Base-by-base conservation (phyloP, 2,329 filamentous ascomycete species). In the Diplodia seriata region DNA sequence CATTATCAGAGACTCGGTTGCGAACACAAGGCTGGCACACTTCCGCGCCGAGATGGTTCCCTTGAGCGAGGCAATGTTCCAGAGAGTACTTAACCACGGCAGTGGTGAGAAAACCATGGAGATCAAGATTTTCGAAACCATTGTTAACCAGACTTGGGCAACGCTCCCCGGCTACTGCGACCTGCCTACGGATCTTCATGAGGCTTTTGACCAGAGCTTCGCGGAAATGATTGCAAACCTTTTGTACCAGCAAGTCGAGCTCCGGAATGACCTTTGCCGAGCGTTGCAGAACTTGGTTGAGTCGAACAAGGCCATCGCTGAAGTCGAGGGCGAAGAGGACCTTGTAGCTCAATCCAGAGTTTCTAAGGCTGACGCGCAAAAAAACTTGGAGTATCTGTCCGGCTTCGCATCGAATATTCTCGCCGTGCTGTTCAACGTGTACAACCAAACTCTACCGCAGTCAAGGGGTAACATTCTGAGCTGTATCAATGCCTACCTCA, bases 381-480 rank as follows among this genome's bases (percentile, higher is more conserved):
- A 90, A 79, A 97, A 97, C 76, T 81, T 98, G 49, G 83, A 88
- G n/a, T 90, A 97, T 76, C 84, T 99, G 14, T 89, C 92, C 18
- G 83, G 83, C 0, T 94, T 95, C 75, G 86, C 94, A 1, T 90
- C 90, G 69, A 98, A 98, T 74, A 87, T 99, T 80, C 87, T 99
- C 51, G 94, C 95, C 7, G 94, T 98, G 0, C 83, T 99, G n/a
- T 98, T 99, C 85, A 99, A 99, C 76, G 94, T 99, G 54, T 99
- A 99, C 82, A 97, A 92, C 71, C 92, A 97, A 79, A 99, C 95
- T 0, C 85, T 99, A 31, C 94, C 95, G 2, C 93, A 97, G 75
- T 95, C 92, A 75, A 87, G 95, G 72, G 94, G 93, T 0, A 93
- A 92, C 23, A 95, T 99, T 66, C 84, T 99, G 40, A 92, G 94